These are phyloP conservation scores for Tuctoria greenei DNA, from an alignment of 176 grass and related monocot species.

Conservation along the genomic window DNA sequence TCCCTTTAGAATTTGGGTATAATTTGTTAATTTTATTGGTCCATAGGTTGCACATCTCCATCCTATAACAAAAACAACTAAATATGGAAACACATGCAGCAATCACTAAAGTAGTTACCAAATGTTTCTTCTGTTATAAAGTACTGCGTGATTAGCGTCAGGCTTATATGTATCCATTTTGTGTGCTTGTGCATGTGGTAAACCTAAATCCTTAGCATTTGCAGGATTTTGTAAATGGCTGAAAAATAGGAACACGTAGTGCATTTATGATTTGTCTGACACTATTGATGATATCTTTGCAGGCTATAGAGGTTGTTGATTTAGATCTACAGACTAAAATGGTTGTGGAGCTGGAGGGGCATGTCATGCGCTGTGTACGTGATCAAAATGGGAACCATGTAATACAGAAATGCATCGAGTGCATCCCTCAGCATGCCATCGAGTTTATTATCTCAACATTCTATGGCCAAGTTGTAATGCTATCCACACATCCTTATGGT, in stretches of 20 bases:
- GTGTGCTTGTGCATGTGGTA: background rate
- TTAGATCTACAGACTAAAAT: constrained; percentile 75
- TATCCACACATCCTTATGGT: constrained; percentile 85
- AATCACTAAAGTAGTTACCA: background rate
- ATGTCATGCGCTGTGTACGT: constrained; percentile 81
- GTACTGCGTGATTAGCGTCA: background rate
- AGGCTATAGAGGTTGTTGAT: constrained; percentile 85
- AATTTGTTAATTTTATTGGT: background rate
- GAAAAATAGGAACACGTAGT: background rate
- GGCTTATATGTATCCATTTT: background rate
- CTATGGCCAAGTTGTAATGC: constrained; percentile 74
- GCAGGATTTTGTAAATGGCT: background rate
- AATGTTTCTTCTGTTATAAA: background rate
- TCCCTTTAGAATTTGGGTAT: background rate
- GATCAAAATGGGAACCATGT: constrained; percentile 97
- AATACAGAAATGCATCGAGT: constrained; percentile 85
- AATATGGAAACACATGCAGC: background rate
- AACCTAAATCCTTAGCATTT: too few relatives aligned
- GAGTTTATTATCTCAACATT: constrained; percentile 83
- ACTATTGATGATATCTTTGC: constrained; percentile 24
- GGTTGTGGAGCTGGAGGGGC: constrained; percentile 73
- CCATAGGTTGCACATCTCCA: background rate
- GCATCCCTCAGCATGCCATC: constrained; percentile 73
- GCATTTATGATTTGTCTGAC: background rate
- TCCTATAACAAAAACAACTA: background rate